phyloP scores from a whole-genome alignment of 768 basidiomycete genomes.

The Serendipita sp. region DNA sequence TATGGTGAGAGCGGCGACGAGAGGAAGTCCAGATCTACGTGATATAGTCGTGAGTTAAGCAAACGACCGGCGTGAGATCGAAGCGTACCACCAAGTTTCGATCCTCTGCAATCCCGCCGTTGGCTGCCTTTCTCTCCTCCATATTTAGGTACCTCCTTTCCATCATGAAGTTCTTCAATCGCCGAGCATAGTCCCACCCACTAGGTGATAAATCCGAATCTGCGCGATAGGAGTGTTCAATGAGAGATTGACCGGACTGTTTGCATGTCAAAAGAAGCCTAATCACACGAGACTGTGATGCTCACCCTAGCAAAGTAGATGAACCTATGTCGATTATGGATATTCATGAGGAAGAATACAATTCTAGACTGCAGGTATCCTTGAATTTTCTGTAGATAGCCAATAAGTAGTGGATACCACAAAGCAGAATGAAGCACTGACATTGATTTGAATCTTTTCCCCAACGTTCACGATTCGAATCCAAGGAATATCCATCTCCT shows the following conservation, averaged over 20 bases:
- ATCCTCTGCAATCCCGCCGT: constrained; percentile 41
- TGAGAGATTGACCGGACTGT: constrained; percentile 93
- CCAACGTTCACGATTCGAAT: constrained; percentile 95
- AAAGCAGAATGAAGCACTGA: constrained; percentile 21
- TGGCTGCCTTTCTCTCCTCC: constrained; percentile 32
- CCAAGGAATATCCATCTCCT: constrained; percentile 80
- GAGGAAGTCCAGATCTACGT: constrained; percentile 92
- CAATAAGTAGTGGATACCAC: not conserved
- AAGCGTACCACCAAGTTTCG: constrained; percentile 48
- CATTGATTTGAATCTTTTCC: constrained; percentile 91
- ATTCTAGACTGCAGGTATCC: constrained; percentile 87
- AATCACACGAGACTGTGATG: not conserved
- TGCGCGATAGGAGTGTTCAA: constrained; percentile 97
- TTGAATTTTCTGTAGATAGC: constrained; percentile 44
- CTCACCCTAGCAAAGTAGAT: constrained; percentile 89
- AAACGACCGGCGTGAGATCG: not conserved
- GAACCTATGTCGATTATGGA: constrained; percentile 80
- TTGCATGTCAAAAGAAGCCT: constrained; percentile 3
- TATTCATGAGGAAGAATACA: constrained; percentile 99
- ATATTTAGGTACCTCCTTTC: constrained; percentile 63
- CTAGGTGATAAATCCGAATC: constrained; percentile 91
- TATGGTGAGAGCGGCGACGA: constrained; percentile 80
- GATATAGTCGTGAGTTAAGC: not conserved
- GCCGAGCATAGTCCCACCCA: constrained; percentile 90
- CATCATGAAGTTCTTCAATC: constrained; percentile 76